These are phyloP conservation scores for Boletus reticuloceps DNA, from an alignment of 768 basidiomycete genomes.

Conservation along the genomic window DNA sequence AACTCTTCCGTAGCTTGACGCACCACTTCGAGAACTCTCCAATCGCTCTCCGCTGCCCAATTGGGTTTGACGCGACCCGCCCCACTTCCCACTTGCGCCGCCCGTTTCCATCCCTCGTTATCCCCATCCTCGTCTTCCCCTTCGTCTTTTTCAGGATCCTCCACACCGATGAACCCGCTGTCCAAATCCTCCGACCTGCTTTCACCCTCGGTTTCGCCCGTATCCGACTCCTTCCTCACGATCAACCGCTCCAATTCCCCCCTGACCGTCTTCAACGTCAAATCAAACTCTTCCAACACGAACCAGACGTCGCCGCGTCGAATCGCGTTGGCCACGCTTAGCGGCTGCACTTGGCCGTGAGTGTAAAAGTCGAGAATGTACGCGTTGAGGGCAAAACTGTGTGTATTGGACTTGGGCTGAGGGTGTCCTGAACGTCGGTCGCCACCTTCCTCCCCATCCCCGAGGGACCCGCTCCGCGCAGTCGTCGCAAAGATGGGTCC, in stretches of 20 bases:
- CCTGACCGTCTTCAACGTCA: conserved; percentile 50
- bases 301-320: conserved; percentile 67
- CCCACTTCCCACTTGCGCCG: background rate
- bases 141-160: no score
- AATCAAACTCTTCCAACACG: conserved; percentile 53
- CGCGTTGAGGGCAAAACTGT: conserved; percentile 49
- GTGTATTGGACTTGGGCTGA: background rate
- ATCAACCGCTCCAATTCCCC: conserved; percentile 47
- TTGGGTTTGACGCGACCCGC: conserved; percentile 27
- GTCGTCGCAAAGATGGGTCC: conserved; percentile 28
- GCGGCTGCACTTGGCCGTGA: conserved; percentile 54
- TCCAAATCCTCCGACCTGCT: conserved; percentile 24
- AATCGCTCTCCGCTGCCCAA: conserved; percentile 45
- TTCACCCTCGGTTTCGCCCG: conserved; percentile 11
- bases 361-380: conserved; percentile 68
- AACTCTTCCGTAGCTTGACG: conserved; percentile 46
- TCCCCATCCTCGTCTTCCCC: conserved; percentile 15
- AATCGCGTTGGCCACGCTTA: conserved; percentile 55
- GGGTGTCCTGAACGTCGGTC: background rate
- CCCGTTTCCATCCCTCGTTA: conserved; percentile 17
- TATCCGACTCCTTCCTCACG: conserved; percentile 26
- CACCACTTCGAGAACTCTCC: conserved; percentile 55
- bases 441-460: background rate
- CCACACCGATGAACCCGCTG: conserved; percentile 30
- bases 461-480: conserved; percentile 12